Base-by-base conservation (phyloP, 352 stramenopile genomes). In the Phytophthora sansomeana region DNA sequence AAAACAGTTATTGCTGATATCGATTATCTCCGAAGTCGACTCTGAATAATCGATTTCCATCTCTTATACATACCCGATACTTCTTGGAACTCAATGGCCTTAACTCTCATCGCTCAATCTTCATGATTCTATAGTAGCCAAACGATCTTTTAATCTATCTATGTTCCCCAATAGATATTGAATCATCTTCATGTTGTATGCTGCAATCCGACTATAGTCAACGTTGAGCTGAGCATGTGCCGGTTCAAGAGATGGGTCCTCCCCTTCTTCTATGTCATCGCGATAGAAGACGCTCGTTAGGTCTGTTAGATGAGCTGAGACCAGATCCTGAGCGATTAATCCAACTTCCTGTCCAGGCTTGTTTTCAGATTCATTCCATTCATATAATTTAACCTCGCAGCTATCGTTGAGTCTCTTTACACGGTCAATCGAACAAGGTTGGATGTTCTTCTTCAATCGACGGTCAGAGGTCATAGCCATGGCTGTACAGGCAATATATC, bases 151-250 rank as follows among this genome's bases (percentile, higher is more conserved):
- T 6, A 63, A 26, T 32, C 54, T 43, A 38, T 53, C 43, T 6
- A 63, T 54, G 14, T 54, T 13, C 19, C 2, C 3, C 30, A 63
- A 13, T 0, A 54, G 8, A 61, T 54, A 30, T 4, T 63, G 42
- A 21, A 63, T 63, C 55, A 63, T 63, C 6, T 33, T 28, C 55
- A 63, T 63, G 11, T 63, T 53, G 16, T 63, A 63, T 0, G 55
- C 55, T 8, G 8, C 2, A n/a, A 63, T 36, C 1, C 55, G 55
- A 28, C 43, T 55, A 19, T 55, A 63, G 13, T 48, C 55, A 13
- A 52, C 30, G 19, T 61, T 61, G 13, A 61, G 53, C 19, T 61
- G 53, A 4, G 11, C 13, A 17, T 41, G 47, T 10, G 53, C 53
- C 4, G 41, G 53, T 44, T 61, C 53, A 36, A 61, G 13, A 1